phyloP scores from a whole-genome alignment of 108 stramenopile species.

The Schizochytrium sp. region DNA sequence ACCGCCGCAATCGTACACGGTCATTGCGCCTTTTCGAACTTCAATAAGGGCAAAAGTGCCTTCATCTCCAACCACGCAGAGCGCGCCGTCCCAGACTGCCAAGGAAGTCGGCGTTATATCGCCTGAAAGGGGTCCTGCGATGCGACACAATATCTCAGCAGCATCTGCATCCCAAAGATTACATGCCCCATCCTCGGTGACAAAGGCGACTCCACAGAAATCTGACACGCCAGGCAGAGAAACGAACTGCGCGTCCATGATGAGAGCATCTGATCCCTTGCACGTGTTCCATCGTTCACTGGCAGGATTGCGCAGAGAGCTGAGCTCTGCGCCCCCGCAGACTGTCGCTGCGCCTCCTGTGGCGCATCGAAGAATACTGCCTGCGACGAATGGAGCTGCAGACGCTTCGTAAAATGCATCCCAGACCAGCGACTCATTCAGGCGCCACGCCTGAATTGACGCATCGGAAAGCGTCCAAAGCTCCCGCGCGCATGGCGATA shows the following conservation, averaged over 20 bases:
- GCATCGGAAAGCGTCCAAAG: background rate
- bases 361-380: background rate
- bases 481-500: background rate
- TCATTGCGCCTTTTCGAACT: background rate
- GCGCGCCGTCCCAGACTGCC: background rate
- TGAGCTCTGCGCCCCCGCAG: background rate
- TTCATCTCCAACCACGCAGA: background rate
- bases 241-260: background rate
- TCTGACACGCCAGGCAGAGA: background rate
- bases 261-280: background rate
- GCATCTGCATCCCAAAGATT: background rate
- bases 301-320: background rate
- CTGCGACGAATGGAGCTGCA: background rate
- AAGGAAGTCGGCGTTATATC: background rate
- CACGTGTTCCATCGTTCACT: background rate
- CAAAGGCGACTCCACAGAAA: background rate
- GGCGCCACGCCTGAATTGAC: background rate
- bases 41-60: background rate
- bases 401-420: background rate
- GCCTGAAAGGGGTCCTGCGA: background rate
- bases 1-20: background rate
- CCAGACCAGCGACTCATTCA: background rate
- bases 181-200: background rate
- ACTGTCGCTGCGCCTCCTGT: background rate
- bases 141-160: background rate